Evolutionary conservation across 352 stramenopile species (phyloP).

Genomic region (Phytophthora constricta): DNA sequence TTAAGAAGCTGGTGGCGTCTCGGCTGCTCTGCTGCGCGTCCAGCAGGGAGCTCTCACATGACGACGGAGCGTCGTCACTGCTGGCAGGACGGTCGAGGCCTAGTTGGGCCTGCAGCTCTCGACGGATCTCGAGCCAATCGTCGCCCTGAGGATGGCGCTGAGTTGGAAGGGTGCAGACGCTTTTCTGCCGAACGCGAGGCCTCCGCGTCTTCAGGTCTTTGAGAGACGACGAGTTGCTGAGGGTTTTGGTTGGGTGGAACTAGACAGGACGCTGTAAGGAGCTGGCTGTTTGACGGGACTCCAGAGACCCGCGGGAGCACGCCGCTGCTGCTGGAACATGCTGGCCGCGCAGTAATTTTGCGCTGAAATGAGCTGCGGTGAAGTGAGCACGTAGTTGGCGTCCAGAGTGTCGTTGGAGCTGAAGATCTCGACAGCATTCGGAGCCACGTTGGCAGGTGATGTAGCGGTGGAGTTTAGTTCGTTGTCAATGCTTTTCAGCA

Average conservation of each 20-base stretch:
- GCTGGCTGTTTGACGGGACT: constrained; percentile 45
- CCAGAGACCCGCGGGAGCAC: constrained; percentile 44
- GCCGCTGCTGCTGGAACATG: constrained; percentile 37
- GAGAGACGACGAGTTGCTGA: constrained; percentile 13
- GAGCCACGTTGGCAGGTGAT: constrained; percentile 19
- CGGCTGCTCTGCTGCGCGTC: neutral
- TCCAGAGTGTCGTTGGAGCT: constrained; percentile 63
- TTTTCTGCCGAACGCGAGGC: constrained; percentile 7
- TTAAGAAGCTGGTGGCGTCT: constrained; percentile 38
- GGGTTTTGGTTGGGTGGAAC: neutral
- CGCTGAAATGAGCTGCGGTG: constrained; percentile 45
- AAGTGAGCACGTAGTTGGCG: constrained; percentile 74
- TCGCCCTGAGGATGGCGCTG: constrained; percentile 14
- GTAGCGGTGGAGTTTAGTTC: constrained; percentile 39
- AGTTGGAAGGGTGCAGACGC: neutral
- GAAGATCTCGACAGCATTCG: constrained; percentile 54
- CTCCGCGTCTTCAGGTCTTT: constrained; percentile 23
- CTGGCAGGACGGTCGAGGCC: constrained; percentile 22
- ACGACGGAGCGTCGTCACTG: neutral
- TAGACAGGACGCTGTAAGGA: constrained; percentile 25
- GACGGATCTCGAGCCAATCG: constrained; percentile 47
- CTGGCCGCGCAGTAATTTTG: constrained; percentile 64
- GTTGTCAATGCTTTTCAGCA: constrained; percentile 27
- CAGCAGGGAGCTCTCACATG: neutral
- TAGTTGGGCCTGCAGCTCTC: constrained; percentile 42